Percentiles rank a stretch among this genome's conserved stretches.
phyloP scores from a whole-genome alignment of 495 filamentous ascomycete species.

The Hyaloscypha finlandica region DNA sequence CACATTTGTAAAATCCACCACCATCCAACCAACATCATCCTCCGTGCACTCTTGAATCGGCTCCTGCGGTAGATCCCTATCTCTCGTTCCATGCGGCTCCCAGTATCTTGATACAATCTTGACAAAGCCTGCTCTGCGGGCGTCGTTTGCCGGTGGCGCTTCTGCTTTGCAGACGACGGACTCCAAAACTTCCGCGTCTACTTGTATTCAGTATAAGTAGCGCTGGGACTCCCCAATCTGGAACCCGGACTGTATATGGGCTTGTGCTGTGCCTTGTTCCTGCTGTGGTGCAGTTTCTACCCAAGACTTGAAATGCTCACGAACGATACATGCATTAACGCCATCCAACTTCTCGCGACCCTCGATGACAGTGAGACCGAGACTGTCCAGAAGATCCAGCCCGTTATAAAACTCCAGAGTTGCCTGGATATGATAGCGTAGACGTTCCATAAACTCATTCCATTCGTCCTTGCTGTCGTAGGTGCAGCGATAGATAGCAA shows the following conservation, averaged over 20 bases:
- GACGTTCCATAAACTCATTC: slow-evolving; percentile 31
- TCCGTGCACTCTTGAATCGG: slow-evolving; percentile 35
- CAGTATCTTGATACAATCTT: slow-evolving; percentile 31
- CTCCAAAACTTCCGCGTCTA: slow-evolving; percentile 35
- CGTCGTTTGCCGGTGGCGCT: slow-evolving; percentile 8
- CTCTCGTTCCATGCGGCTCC: slow-evolving; percentile 16
- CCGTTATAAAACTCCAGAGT: slow-evolving; percentile 32
- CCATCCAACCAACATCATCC: slow-evolving; percentile 39
- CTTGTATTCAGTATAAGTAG: slow-evolving; percentile 35
- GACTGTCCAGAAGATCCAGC: slow-evolving; percentile 35
- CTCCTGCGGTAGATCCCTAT: slow-evolving; percentile 25
- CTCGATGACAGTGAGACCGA: slow-evolving; percentile 36
- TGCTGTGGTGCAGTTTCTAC: slow-evolving; percentile 22
- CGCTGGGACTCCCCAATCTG: slow-evolving; percentile 9
- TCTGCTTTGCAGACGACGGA: slow-evolving; percentile 30
- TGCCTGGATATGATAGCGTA: slow-evolving; percentile 23
- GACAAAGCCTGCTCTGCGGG: slow-evolving; percentile 27
- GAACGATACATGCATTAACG: slow-evolving; percentile 29
- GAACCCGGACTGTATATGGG: not conserved
- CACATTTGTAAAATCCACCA: slow-evolving; percentile 15
- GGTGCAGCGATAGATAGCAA: slow-evolving; percentile 40
- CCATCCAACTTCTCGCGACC: slow-evolving; percentile 36
- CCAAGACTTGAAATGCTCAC: slow-evolving; percentile 37
- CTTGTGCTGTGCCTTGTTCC: slow-evolving; percentile 25
- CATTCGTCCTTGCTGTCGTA: slow-evolving; percentile 37